Evolutionary conservation across 192 early-diverging fungal genomes (phyloP), one percentile per base, ranked within the genome.

Genomic region (Bifiguratus adelaidae): DNA sequence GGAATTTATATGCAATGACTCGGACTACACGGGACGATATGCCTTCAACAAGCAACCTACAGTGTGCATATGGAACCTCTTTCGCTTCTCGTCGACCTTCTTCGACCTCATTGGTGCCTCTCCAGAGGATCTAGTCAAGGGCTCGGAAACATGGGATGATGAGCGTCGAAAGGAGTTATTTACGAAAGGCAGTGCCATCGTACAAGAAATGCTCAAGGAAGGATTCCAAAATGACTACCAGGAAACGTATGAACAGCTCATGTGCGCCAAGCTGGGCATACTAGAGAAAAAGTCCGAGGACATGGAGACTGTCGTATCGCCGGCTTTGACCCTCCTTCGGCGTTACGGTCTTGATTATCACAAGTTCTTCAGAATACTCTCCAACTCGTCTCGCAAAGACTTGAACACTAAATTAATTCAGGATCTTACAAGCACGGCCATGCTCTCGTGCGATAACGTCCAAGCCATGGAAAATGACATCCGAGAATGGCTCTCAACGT

Each of bases 11-110:
- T 88, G 85, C 60, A 90, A 92, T 55, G 75, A 79, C 50, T 85
- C 83, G 6, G 92, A 95, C 33, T 30, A 70, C 1, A 44, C 48
- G 1, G 90, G 92, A 7, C 80, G 88, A 21, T 64, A 64, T 41
- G 44, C 62, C 12, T 92, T 91, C 35, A 48, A 65, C 41, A 68
- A 84, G 27, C 92, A 95, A 53, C 89, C 90, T 2, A 69, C 73
- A 2, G 74, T 89, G 4, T 85, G 78, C 3, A 64, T 88, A 32
- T 92, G 83, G 81, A 95, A 95, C 50, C 53, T 91, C 15, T 50
- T 71, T 13, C 68, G 73, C 16, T 58, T 95, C n/a, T 83, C 82
- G 1, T 58, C 70, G 0, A 73, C 86, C 0, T 44, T 92, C 12
- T 52, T 73, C 27, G 73, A 72, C 25, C 53, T 92, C 12, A 75